Conservation (phyloP, 371 early-diverging fungal genomes). For the Mortierella sp. region DNA sequence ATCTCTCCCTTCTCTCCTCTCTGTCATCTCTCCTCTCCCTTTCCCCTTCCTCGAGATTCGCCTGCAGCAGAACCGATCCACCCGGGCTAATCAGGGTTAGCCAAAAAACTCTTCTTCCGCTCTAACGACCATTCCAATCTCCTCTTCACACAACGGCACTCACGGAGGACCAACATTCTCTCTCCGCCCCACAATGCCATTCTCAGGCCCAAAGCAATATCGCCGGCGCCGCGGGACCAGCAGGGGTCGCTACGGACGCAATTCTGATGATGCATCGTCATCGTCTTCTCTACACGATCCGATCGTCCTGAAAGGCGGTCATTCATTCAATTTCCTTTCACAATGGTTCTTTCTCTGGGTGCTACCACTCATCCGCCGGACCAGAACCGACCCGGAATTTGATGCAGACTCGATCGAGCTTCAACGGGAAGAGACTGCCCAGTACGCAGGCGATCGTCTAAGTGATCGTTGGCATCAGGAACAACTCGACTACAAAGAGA, state of each 20-base stretch:
- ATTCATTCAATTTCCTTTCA: constrained; percentile 56
- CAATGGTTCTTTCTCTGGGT: constrained; percentile 68
- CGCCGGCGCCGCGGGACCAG: constrained; percentile 1
- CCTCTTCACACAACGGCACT: not conserved
- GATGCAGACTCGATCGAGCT: constrained; percentile 53
- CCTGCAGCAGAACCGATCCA: not conserved
- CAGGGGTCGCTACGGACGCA: constrained; percentile 12
- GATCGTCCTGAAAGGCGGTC: constrained; percentile 46
- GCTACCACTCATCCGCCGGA: constrained; percentile 54
- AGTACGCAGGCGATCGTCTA: constrained; percentile 59
- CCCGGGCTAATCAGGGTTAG: too few species aligned
- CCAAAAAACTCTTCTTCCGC: not conserved
- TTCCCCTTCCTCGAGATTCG: not conserved
- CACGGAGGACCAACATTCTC: not conserved
- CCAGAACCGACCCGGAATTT: constrained; percentile 53
- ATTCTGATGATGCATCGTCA: constrained; percentile 20
- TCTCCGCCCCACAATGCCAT: constrained; percentile 11
- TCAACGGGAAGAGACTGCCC: constrained; percentile 58
- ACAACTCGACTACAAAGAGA: constrained; percentile 36
- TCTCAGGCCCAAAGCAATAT: constrained; percentile 5
- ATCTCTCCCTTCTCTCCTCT: constrained; percentile 1
- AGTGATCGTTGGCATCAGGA: constrained; percentile 61
- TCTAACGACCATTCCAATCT: not conserved
- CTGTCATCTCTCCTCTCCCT: not conserved
- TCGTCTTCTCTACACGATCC: constrained; percentile 13